A percentile compares a stretch with the other conserved stretches of the same genome.
phyloP scores from a whole-genome alignment of 768 basidiomycete species.

The Serendipita indica region DNA sequence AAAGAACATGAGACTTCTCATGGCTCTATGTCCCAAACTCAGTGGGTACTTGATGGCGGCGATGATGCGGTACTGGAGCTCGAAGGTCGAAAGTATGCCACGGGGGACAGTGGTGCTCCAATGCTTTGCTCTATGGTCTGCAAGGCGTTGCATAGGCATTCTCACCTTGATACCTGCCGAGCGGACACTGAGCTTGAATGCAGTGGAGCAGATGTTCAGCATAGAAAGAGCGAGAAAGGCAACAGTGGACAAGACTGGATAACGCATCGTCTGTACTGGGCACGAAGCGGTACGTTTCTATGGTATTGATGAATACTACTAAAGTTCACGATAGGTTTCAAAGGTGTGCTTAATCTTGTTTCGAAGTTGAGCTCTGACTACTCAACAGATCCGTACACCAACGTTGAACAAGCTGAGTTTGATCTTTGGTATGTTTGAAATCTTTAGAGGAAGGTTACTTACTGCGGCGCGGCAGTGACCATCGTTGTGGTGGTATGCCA shows the following conservation, averaged over 20 bases:
- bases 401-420: slow-evolving; percentile 39
- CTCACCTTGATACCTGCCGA: slow-evolving; percentile 43
- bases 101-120: slow-evolving; percentile 32
- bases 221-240: slow-evolving; percentile 28
- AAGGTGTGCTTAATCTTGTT: slow-evolving; percentile 22
- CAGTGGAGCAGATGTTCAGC: slow-evolving; percentile 31
- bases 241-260: slow-evolving; percentile 37
- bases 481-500: slow-evolving; percentile 35
- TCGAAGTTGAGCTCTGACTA: neutral
- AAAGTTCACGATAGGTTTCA: slow-evolving; percentile 33
- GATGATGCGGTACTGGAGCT: slow-evolving; percentile 37
- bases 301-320: neutral
- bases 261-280: slow-evolving; percentile 42
- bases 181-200: slow-evolving; percentile 27
- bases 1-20: slow-evolving; percentile 48
- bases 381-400: slow-evolving; percentile 39
- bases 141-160: slow-evolving; percentile 39
- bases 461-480: slow-evolving; percentile 27
- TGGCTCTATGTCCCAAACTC: slow-evolving; percentile 45
- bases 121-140: slow-evolving; percentile 50
- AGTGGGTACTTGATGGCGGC: slow-evolving; percentile 41
- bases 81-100: slow-evolving; percentile 33
- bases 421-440: slow-evolving; percentile 32
- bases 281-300: slow-evolving; percentile 32
- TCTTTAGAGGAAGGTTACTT: neutral